Evolutionary conservation across 1,284 basidiomycete species (phyloP).

Genomic region (Sporisorium exsertum): DNA sequence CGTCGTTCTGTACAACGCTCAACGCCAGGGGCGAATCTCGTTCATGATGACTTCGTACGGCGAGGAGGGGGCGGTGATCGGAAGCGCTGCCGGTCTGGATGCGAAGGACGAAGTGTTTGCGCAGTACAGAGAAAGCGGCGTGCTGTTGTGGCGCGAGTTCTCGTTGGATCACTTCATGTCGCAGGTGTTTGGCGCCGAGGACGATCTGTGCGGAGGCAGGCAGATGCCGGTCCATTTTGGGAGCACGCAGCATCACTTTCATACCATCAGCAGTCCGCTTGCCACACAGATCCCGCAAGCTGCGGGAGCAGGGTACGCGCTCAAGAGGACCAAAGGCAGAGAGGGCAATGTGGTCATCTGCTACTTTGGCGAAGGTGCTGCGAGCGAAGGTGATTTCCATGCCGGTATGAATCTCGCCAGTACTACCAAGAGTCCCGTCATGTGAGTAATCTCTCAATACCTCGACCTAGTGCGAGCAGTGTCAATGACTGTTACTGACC

Average conservation of each 20-base stretch:
- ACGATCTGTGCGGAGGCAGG: conserved; percentile 54
- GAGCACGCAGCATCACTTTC: conserved; percentile 84
- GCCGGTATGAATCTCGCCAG: conserved; percentile 72
- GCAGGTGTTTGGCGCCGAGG: conserved; percentile 61
- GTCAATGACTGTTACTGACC: background rate
- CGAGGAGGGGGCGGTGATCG: conserved; percentile 91
- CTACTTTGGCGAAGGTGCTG: conserved; percentile 83
- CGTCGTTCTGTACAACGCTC: conserved; percentile 88
- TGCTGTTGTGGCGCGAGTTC: conserved; percentile 88
- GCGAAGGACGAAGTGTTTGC: conserved; percentile 79
- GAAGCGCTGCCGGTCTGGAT: conserved; percentile 85
- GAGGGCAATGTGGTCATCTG: conserved; percentile 78
- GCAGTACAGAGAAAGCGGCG: conserved; percentile 79
- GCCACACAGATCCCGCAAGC: conserved; percentile 96
- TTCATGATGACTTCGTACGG: conserved; percentile 85
- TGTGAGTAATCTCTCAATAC: conserved; percentile 35
- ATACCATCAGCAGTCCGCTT: conserved; percentile 92
- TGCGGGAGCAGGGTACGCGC: conserved; percentile 89
- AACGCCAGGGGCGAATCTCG: conserved; percentile 91
- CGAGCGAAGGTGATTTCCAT: conserved; percentile 74
- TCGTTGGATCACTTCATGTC: conserved; percentile 61
- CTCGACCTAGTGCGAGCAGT: background rate
- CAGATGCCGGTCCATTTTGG: conserved; percentile 78
- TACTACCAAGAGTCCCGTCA: conserved; percentile 58
- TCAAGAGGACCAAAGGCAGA: conserved; percentile 81